Base-by-base conservation (phyloP, 2,329 filamentous ascomycete species). In the Cercospora sesami region DNA sequence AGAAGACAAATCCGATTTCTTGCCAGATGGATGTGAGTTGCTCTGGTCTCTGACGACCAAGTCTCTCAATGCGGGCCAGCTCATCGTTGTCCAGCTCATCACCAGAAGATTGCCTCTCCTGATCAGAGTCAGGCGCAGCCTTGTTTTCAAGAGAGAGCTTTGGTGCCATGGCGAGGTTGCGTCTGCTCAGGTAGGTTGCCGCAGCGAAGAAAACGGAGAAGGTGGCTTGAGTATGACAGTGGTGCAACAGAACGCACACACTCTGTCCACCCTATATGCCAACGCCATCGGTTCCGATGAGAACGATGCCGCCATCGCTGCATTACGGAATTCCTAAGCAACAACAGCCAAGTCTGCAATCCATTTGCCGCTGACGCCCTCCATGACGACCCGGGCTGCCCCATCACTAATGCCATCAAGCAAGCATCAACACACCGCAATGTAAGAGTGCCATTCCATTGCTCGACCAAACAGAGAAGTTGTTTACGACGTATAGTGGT, bases 1-100 rank as follows among this genome's bases (percentile, higher is more conserved):
- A 86, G 72, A 87, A 85, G 74, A 88, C 85, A 74, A 91, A 91
- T 23, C 84, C 83, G 4, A 87, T 69, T 74, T 91, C 90, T n/a
- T 84, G 78, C 78, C 83, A 83, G 59, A 80, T 75, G 2, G 82
- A 83, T 9, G 77, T 76, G 75, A 91, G 89, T 45, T 80, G 79
- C 4, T 82, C 80, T 1, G 89, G 90, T 4, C 89, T 82, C 73
- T 89, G 82, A 64, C 89, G 84, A 58, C 89, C 89, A 1, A 91
- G 81, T 16, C 83, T 82, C 73, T 91, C 87, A 58, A 91, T 80
- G 63, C 83, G 81, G 4, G 80, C 62, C 39, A 30, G 45, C 36
- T 60, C 57, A n/a, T 36, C 31, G 12, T 61, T 12, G 12, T 39
- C n/a, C 26, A n/a, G 26, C 12, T 28, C 23, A 48, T 42, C 21